Evolutionary conservation across 2,329 filamentous ascomycete genomes (phyloP).

Genomic region (Cordyceps javanica): DNA sequence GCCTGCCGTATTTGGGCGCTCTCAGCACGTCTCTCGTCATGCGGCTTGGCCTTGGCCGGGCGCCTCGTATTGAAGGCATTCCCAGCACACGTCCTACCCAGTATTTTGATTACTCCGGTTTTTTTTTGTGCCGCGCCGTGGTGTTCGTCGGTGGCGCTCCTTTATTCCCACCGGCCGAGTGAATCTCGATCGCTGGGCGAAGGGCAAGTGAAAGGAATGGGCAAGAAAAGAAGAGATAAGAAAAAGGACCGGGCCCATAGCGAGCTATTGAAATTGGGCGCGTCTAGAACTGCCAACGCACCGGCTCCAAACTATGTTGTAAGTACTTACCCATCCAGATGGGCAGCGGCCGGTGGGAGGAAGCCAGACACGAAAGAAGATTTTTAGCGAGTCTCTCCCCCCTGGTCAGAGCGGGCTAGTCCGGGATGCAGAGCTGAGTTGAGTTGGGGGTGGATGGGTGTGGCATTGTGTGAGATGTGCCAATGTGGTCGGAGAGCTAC

Average conservation of each 20-base stretch:
- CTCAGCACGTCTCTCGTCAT: too few relatives aligned
- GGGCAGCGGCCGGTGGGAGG: background rate
- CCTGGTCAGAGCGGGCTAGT: background rate
- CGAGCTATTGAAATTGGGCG: slow-evolving; percentile 2
- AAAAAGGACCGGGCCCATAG: too few relatives aligned
- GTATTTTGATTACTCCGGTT: background rate
- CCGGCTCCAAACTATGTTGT: background rate
- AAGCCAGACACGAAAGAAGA: background rate
- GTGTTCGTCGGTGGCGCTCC: background rate
- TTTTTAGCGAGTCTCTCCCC: background rate
- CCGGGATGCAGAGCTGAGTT: background rate
- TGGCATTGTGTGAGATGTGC: background rate
- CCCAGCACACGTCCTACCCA: background rate
- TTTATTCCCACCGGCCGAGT: background rate
- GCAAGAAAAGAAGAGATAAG: too few relatives aligned
- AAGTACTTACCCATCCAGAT: background rate
- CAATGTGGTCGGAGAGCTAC: background rate
- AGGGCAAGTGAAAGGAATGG: too few relatives aligned
- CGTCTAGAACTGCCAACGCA: background rate
- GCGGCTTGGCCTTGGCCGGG: too few relatives aligned
- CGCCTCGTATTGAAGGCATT: background rate
- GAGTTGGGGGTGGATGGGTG: too few relatives aligned
- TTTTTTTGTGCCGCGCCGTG: background rate
- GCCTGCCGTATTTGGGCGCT: too few relatives aligned
- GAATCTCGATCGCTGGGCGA: background rate